A percentile compares a stretch with the other conserved stretches of the same genome.
Evolutionary conservation across 129 eudicot genomes (phyloP).

Genomic region (Escallonia rubra): DNA sequence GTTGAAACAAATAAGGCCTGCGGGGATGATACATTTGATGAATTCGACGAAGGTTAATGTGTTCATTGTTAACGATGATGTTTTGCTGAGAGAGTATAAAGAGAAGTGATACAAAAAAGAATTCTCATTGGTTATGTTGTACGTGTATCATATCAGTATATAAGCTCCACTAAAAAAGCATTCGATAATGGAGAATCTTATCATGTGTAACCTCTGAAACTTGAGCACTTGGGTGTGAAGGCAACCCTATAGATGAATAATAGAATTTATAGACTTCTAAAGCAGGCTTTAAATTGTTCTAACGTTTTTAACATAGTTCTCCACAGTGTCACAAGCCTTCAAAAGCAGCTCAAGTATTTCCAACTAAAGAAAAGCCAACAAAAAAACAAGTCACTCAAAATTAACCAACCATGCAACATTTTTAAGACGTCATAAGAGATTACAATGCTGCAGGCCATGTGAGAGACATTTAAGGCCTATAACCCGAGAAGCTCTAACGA

Average conservation of each 20-base stretch:
- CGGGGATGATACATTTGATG: too few species aligned
- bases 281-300: slow-evolving; percentile 5
- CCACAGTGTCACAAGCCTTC: slow-evolving; percentile 60
- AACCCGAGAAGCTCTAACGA: too few species aligned
- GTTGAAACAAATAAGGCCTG: too few species aligned
- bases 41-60: too few species aligned
- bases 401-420: neutral
- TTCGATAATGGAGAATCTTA: too few species aligned
- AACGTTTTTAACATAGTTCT: slow-evolving; percentile 59
- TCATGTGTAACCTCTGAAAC: neutral
- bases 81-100: too few species aligned
- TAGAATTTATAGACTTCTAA: neutral
- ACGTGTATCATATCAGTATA: too few species aligned
- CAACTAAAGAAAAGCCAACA: slow-evolving; percentile 41
- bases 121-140: too few species aligned
- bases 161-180: too few species aligned
- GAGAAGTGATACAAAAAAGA: too few species aligned
- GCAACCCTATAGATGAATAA: neutral
- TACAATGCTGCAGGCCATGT: neutral
- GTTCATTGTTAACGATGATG: too few species aligned
- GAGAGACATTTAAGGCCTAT: neutral
- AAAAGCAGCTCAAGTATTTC: slow-evolving; percentile 58
- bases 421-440: neutral
- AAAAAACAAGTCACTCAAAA: slow-evolving; percentile 4
- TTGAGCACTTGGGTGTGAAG: neutral